phyloP scores from a whole-genome alignment of 805 yeast species.

The Myxozyma vanderwaltii region DNA sequence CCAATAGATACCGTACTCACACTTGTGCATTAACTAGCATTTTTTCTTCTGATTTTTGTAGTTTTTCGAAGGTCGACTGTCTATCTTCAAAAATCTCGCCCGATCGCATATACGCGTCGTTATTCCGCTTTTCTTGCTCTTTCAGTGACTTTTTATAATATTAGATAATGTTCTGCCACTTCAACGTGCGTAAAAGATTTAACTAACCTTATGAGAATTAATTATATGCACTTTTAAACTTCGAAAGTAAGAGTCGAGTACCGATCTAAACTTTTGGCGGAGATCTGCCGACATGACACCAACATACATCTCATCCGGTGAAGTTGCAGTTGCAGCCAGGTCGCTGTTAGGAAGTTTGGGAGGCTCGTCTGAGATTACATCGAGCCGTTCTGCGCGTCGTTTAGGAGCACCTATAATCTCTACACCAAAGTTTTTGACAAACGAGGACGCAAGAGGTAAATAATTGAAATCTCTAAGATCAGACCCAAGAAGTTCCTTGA shows the following conservation, averaged over 20 bases:
- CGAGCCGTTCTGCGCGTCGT: background rate
- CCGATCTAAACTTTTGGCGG: constrained; percentile 37
- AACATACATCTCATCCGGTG: background rate
- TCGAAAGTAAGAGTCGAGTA: constrained; percentile 16
- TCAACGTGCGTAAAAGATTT: background rate
- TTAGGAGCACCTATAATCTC: constrained; percentile 53
- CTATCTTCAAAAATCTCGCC: constrained; percentile 58
- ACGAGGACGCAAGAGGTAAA: constrained; percentile 34
- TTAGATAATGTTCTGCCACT: constrained; percentile 41
- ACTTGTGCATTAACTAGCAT: constrained; percentile 49
- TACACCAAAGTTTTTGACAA: constrained; percentile 63
- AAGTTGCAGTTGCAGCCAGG: background rate
- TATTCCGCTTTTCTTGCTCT: constrained; percentile 47
- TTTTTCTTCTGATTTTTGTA: constrained; percentile 46
- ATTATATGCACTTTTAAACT: constrained; percentile 1
- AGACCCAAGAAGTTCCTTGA: constrained; percentile 48
- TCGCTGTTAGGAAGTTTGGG: background rate
- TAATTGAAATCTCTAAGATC: constrained; percentile 31
- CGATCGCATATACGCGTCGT: constrained; percentile 62
- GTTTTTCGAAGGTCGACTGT: constrained; percentile 33
- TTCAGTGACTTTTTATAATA: constrained; percentile 34
- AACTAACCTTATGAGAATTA: constrained; percentile 16
- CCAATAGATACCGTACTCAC: background rate
- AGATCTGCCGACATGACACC: constrained; percentile 35
- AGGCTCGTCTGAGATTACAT: background rate